Evolutionary conservation across 208 protist species (phyloP), one percentile per base, ranked within the genome.

Genomic region (Leishmania aethiopica): DNA sequence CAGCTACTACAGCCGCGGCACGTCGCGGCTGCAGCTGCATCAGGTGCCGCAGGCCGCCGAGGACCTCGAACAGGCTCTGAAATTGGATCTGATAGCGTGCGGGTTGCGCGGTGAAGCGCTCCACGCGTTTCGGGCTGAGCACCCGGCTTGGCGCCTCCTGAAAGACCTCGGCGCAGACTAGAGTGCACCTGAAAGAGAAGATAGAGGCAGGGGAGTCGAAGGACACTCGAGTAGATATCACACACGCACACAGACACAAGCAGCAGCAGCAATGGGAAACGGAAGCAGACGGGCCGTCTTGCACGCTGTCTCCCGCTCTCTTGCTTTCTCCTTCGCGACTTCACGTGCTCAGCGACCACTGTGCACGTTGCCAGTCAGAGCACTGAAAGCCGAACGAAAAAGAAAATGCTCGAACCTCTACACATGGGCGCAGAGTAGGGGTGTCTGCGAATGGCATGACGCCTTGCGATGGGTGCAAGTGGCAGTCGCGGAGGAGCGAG

Each of bases 1-100:
- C 81, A 94, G 95, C 11, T 95, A 95, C 82, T 97, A 96, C 89
- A 96, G 94, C 81, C 90, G 96, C 57, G 96, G 93, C 40, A 85
- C 85, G 7, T 91, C 93, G 15, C 85, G 79, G 22, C 72, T 86
- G 81, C 77, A 83, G 72, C 75, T 90, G 62, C 49, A 79, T 15
- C 81, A 84, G 62, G 73, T 79, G 40, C 78, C 72, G 15, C 78
- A 83, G 53, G 87, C 87, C 5, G 49, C 60, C 10, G 76, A 35
- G 8, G 86, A 89, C 51, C 53, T 89, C 59, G 74, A 84, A 40
- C 22, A 78, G 76, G 86, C 82, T 40, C 32, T 89, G 55, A 35
- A 51, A 69, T 59, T 86, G 42, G 82, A 86, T 59, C 69, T 80
- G 51, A 62, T 77, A 22, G 78, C 55, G 62, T 79, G 73, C 60